phyloP scores from a whole-genome alignment of 108 stramenopile species.

The Skeletonema grethae region DNA sequence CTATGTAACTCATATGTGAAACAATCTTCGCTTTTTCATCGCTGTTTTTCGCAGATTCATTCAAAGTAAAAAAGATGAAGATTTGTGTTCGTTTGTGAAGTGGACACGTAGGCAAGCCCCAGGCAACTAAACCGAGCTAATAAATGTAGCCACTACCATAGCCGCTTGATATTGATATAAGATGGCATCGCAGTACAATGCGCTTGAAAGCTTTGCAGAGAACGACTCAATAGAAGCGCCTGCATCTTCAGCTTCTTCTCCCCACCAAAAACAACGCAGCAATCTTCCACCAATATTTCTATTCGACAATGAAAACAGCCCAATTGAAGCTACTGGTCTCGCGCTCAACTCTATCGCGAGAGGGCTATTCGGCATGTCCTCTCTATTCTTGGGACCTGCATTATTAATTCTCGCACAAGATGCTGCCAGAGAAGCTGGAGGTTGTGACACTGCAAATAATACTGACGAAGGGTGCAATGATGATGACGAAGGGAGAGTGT shows the following conservation, averaged over 20 bases:
- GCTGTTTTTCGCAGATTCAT: no score
- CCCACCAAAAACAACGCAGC: neutral
- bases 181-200: neutral
- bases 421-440: conserved; percentile 22
- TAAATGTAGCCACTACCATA: no score
- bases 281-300: conserved; percentile 4
- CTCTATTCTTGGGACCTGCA: conserved; percentile 62
- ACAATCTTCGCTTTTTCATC: no score
- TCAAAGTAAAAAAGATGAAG: no score
- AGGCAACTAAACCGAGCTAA: no score
- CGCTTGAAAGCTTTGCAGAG: neutral
- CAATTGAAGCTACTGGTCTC: conserved; percentile 59
- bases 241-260: neutral
- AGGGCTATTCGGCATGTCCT: conserved; percentile 51
- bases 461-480: neutral
- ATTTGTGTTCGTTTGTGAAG: no score
- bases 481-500: conserved; percentile 25
- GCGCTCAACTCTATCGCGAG: conserved; percentile 48
- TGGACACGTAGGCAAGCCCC: no score
- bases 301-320: conserved; percentile 29
- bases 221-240: neutral
- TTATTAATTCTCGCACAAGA: conserved; percentile 53
- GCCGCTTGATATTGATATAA: no score
- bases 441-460: neutral
- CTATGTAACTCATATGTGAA: no score